Conservation (phyloP, 129 eudicot genomes). For the Chrysanthemum makinoi region DNA sequence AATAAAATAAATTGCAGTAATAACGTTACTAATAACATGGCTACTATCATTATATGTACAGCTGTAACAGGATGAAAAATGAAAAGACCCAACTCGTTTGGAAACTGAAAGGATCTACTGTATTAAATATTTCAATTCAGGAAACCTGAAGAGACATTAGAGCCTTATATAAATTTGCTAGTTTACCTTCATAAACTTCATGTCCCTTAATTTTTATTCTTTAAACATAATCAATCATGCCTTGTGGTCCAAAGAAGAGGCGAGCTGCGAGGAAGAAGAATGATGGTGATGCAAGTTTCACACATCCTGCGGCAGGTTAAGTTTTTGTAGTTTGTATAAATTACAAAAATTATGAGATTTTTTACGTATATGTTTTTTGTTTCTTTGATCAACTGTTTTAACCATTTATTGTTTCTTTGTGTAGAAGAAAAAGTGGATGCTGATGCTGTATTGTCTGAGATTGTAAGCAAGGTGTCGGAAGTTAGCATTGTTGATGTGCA, state of each 20-base stretch:
- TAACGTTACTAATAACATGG: not conserved
- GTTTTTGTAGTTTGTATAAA: not conserved
- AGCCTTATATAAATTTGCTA: not conserved
- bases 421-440: not conserved
- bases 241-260: constrained; percentile 38
- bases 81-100: not conserved
- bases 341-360: not conserved
- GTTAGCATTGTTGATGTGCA: not conserved
- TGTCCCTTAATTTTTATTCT: not conserved
- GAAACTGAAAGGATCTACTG: not conserved
- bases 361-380: not conserved
- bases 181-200: not conserved
- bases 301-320: not conserved
- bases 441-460: constrained; percentile 2
- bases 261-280: constrained; percentile 31
- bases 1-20: too few species aligned
- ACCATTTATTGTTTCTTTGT: not conserved
- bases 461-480: not conserved
- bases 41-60: not conserved
- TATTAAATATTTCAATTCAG: not conserved
- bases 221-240: constrained; percentile 20
- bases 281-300: not conserved
- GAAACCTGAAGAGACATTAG: constrained; percentile 9
- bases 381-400: not conserved
- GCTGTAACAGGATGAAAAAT: not conserved